phyloP scores from a whole-genome alignment of 352 stramenopile species.

The Aphanomyces invadans region DNA sequence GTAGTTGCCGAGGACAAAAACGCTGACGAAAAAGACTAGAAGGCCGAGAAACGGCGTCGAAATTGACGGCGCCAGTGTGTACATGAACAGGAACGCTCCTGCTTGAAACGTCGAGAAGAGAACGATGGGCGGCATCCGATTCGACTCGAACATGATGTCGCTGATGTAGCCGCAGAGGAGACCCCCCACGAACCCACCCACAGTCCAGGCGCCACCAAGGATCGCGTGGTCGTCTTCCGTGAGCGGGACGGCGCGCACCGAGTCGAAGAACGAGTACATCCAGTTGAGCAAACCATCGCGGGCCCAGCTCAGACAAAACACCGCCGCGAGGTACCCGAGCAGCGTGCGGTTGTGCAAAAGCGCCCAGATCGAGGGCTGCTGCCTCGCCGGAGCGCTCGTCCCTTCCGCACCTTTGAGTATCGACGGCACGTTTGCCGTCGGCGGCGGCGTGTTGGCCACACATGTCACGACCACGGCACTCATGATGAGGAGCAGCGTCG shows the following conservation, averaged over 20 bases:
- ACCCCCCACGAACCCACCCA: conserved; percentile 61
- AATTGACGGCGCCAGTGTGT: conserved; percentile 45
- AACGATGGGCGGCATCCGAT: conserved; percentile 60
- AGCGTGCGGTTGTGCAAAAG: conserved; percentile 55
- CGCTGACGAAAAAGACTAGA: conserved; percentile 56
- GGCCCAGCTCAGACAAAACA: conserved; percentile 69
- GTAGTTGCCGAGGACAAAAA: conserved; percentile 69
- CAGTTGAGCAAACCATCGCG: conserved; percentile 68
- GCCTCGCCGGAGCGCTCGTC: not conserved
- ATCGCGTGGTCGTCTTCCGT: conserved; percentile 46
- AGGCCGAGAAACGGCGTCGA: conserved; percentile 40
- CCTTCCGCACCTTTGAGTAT: not conserved
- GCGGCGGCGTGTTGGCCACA: conserved; percentile 45
- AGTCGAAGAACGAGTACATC: conserved; percentile 72
- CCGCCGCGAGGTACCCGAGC: conserved; percentile 48
- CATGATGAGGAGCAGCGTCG: conserved; percentile 45
- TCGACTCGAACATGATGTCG: conserved; percentile 54
- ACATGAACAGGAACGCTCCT: conserved; percentile 45
- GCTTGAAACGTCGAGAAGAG: conserved; percentile 62
- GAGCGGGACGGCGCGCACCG: conserved; percentile 40
- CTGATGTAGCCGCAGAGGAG: conserved; percentile 67
- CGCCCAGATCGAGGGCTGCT: not conserved
- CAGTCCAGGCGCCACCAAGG: conserved; percentile 65
- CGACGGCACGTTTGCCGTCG: not conserved
- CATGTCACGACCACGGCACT: conserved; percentile 39